phyloP scores from a whole-genome alignment of 1,284 basidiomycete genomes.

The Anthracocystis setariae region DNA sequence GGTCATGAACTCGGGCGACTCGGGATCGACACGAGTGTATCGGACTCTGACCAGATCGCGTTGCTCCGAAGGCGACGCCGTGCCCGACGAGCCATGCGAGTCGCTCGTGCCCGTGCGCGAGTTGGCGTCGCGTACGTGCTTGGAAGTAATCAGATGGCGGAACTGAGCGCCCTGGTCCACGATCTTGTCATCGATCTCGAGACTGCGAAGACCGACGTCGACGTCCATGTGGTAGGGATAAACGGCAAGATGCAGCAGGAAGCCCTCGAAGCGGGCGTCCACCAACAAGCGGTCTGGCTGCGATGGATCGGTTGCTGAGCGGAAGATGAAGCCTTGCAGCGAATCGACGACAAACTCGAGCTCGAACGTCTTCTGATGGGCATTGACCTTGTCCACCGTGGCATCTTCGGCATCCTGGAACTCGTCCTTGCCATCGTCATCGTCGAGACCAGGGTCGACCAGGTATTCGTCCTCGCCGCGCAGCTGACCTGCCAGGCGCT shows the following conservation, averaged over 20 bases:
- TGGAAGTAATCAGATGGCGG: conserved; percentile 81
- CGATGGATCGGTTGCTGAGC: conserved; percentile 72
- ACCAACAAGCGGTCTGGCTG: conserved; percentile 80
- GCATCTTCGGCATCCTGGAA: conserved; percentile 63
- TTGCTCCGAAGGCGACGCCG: conserved; percentile 30
- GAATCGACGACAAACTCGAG: conserved; percentile 88
- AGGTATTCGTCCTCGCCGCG: conserved; percentile 58
- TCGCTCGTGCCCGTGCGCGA: conserved; percentile 32
- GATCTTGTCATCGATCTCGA: conserved; percentile 73
- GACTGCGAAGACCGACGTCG: conserved; percentile 78
- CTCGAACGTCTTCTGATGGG: conserved; percentile 87
- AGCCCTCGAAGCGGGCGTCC: conserved; percentile 82
- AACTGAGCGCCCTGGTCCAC: conserved; percentile 73
- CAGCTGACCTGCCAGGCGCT: conserved; percentile 57
- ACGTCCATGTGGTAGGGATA: conserved; percentile 79
- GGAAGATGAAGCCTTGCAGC: conserved; percentile 84
- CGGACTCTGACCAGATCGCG: conserved; percentile 82
- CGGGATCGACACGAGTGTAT: conserved; percentile 83
- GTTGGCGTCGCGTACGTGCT: conserved; percentile 66
- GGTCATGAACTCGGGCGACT: conserved; percentile 86
- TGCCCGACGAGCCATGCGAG: conserved; percentile 27
- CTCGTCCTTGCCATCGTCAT: conserved; percentile 56
- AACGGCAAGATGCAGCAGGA: conserved; percentile 69
- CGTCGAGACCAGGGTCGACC: conserved; percentile 53
- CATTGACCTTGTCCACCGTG: conserved; percentile 58